phyloP scores from a whole-genome alignment of 75 land plant species.

The Pinus taeda region DNA sequence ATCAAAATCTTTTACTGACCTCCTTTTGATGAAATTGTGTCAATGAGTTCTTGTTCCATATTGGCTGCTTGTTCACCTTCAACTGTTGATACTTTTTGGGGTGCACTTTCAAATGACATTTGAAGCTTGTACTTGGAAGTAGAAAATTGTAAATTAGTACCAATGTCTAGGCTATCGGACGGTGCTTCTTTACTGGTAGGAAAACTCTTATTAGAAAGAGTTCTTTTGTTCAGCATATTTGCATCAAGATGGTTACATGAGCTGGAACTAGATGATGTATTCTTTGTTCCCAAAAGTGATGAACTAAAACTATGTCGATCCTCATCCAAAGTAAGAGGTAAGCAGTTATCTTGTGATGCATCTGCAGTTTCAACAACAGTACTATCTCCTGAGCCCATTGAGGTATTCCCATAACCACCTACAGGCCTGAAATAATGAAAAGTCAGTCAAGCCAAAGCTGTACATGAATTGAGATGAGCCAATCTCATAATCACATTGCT shows the following conservation, averaged over 20 bases:
- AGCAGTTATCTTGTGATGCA: constrained; percentile 57
- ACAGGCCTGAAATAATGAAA: not conserved
- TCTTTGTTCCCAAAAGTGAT: constrained; percentile 11
- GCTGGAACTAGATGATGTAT: constrained; percentile 12
- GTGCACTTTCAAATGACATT: constrained; percentile 3
- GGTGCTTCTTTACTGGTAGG: not conserved
- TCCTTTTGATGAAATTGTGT: too few relatives aligned
- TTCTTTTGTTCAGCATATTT: not conserved
- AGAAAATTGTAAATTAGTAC: not conserved
- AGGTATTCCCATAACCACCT: constrained; percentile 6
- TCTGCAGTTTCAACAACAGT: constrained; percentile 33
- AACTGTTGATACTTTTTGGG: not conserved
- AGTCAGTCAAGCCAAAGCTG: too few relatives aligned
- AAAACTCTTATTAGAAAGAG: not conserved
- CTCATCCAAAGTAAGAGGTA: constrained; percentile 64
- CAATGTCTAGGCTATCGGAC: not conserved
- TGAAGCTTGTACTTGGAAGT: not conserved
- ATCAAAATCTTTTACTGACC: too few relatives aligned
- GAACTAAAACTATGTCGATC: constrained; percentile 40
- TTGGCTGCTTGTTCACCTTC: not conserved
- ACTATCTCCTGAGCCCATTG: constrained; percentile 18
- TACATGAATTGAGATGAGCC: too few relatives aligned
- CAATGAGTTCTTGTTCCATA: too few relatives aligned
- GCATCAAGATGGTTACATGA: not conserved
- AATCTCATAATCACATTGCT: too few relatives aligned